Evolutionary conservation across 163 green algal genomes (phyloP), one percentile per base, ranked within the genome.

Genomic region (Prototheca wickerhamii): DNA sequence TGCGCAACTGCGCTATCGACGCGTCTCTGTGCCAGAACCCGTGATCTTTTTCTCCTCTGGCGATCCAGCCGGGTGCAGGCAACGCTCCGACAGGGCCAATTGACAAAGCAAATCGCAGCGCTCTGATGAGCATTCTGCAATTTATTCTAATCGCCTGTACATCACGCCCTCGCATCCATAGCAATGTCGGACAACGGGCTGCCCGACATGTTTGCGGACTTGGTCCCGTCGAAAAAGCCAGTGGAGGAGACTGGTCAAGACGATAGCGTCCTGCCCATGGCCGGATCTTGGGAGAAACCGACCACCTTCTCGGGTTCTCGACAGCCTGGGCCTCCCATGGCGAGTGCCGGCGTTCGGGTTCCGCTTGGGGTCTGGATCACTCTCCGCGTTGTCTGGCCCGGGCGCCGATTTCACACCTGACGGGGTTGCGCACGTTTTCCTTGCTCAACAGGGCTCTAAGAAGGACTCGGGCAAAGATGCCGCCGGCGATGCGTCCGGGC

Each of bases 191-290:
- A 65, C 23, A 56, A 18, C 8, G 5, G 10, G 12, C 43, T 53
- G 57, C 31, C 65, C 18, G 69, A 76, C 35, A 64, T 77, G 5
- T 77, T 77, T 30, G 58, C 58, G 4, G 70, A 77, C 52, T 43
- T 77, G 23, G 23, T 72, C 49, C 64, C 64, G 46, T 54, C 46
- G 12, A 56, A 56, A 55, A 32, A 15, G 23, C 12, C 25, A n/a
- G 43, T 54, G 6, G 25, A n/a, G 42, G 31, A 23, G 12, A 34
- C n/a, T n/a, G n/a, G n/a, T n/a, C n/a, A 20, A 21, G 58, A 64
- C 12, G 58, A 64, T n/a, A 23, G 12, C 25, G 58, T 64, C 7
- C 58, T 64, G 23, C 40, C n/a, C n/a, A n/a, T n/a, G n/a, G n/a
- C n/a, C n/a, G n/a, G n/a, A n/a, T n/a, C n/a, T n/a, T n/a, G n/a